A percentile compares a stretch with the other conserved stretches of the same genome.
These are phyloP conservation scores for Acer campestre DNA, from an alignment of 345 rosid species.

Conservation along the genomic window DNA sequence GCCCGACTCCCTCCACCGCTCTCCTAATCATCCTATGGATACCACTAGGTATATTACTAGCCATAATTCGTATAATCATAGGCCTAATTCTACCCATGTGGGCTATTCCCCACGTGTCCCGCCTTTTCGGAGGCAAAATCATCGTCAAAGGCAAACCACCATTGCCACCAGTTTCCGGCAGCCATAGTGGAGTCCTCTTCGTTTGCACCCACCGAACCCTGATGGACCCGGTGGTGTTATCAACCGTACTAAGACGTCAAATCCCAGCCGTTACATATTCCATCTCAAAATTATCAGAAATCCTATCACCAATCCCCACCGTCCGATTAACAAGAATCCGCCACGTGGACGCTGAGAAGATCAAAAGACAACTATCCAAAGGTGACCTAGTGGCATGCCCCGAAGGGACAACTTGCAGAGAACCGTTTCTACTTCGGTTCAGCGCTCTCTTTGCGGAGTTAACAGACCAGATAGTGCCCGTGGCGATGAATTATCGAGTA, in stretches of 20 bases:
- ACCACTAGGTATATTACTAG: slow-evolving; percentile 74
- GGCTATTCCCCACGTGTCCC: slow-evolving; percentile 56
- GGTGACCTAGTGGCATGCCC: slow-evolving; percentile 90
- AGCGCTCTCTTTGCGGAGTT: slow-evolving; percentile 88
- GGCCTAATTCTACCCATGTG: slow-evolving; percentile 68
- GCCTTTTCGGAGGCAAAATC: slow-evolving; percentile 57
- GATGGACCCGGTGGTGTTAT: slow-evolving; percentile 87
- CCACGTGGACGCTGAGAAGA: slow-evolving; percentile 62
- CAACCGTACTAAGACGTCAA: slow-evolving; percentile 65
- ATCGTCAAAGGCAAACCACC: slow-evolving; percentile 83
- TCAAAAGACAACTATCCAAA: slow-evolving; percentile 52
- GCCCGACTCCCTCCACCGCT: slow-evolving; percentile 72
- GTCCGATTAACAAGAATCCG: slow-evolving; percentile 73
- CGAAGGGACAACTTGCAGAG: slow-evolving; percentile 94
- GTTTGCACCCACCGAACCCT: slow-evolving; percentile 93
- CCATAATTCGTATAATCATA: slow-evolving; percentile 45
- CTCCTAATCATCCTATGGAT: slow-evolving; percentile 79
- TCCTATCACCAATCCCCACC: slow-evolving; percentile 86
- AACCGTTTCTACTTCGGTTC: slow-evolving; percentile 79
- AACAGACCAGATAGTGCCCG: slow-evolving; percentile 84
- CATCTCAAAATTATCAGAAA: slow-evolving; percentile 74
- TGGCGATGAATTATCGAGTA: slow-evolving; percentile 90
- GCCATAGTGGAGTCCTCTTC: slow-evolving; percentile 64
- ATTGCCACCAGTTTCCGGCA: slow-evolving; percentile 31
- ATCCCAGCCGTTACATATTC: slow-evolving; percentile 95